phyloP scores from a whole-genome alignment of 2,329 filamentous ascomycete genomes.

The Diplodia corticola region DNA sequence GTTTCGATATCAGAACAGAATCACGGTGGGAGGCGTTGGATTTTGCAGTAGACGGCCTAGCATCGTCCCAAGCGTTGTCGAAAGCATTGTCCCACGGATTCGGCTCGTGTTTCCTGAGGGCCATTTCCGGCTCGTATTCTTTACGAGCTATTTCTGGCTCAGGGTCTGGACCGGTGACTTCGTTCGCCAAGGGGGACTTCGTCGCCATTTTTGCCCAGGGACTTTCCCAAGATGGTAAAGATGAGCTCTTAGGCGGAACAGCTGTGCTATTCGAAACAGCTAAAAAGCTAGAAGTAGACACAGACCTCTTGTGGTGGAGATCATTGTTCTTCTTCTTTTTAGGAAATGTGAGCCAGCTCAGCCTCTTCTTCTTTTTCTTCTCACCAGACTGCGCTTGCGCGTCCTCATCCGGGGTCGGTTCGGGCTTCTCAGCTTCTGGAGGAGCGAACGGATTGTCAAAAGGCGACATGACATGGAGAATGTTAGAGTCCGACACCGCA shows the following conservation, averaged over 20 bases:
- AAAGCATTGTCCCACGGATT: slow-evolving; percentile 19
- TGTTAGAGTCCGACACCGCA: not conserved
- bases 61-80: slow-evolving; percentile 11
- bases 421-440: not conserved
- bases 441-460: slow-evolving; percentile 17
- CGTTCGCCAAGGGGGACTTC: slow-evolving; percentile 12
- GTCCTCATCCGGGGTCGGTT: not conserved
- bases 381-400: not conserved
- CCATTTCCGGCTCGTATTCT: slow-evolving; percentile 18
- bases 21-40: not conserved
- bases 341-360: slow-evolving; percentile 14
- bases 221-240: slow-evolving; percentile 12
- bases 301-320: slow-evolving; percentile 14
- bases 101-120: slow-evolving; percentile 16
- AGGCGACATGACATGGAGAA: not conserved
- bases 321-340: slow-evolving; percentile 16
- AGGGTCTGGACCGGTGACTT: not conserved
- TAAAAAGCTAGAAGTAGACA: slow-evolving; percentile 6
- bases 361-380: slow-evolving; percentile 18
- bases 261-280: slow-evolving; percentile 1
- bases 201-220: slow-evolving; percentile 4
- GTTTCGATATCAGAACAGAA: not conserved
- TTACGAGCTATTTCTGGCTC: slow-evolving; percentile 17
- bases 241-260: not conserved
- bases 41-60: slow-evolving; percentile 17